Percentiles rank a stretch among this genome's conserved stretches.
phyloP scores from a whole-genome alignment of 352 stramenopile genomes.

The Globisporangium nunn region DNA sequence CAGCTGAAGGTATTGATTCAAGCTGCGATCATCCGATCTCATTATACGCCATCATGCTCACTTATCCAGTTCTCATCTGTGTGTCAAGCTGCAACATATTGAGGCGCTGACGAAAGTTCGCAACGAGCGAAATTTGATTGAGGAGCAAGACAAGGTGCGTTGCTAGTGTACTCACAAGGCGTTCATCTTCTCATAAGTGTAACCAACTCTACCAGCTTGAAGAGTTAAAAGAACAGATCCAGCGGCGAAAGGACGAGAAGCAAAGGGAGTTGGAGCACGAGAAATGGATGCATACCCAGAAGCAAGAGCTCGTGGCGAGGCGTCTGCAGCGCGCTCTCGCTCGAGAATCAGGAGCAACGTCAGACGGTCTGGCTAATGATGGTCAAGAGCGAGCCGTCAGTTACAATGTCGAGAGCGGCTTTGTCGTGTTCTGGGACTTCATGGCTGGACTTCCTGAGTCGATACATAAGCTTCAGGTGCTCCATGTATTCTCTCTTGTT shows the following conservation, averaged over 20 bases:
- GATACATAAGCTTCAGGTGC: constrained; percentile 27
- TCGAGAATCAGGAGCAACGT: constrained; percentile 7
- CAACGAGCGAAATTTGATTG: constrained; percentile 47
- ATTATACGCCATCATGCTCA: not conserved
- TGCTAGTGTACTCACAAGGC: not conserved
- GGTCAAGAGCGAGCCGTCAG: not conserved
- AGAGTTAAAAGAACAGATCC: constrained; percentile 35
- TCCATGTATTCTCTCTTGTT: not conserved
- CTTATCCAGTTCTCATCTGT: not conserved
- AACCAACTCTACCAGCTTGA: constrained; percentile 23
- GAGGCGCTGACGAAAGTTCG: constrained; percentile 35
- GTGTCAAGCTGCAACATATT: constrained; percentile 24
- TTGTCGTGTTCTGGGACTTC: constrained; percentile 48
- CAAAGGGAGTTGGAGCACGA: constrained; percentile 37
- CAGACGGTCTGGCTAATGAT: not conserved
- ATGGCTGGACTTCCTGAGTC: constrained; percentile 17
- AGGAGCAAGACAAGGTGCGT: constrained; percentile 51
- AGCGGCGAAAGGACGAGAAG: constrained; percentile 34
- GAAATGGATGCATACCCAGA: constrained; percentile 44
- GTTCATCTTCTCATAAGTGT: not conserved
- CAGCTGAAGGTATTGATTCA: constrained; percentile 25
- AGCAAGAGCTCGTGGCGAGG: constrained; percentile 33
- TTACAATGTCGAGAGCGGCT: constrained; percentile 30
- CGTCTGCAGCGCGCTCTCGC: constrained; percentile 35
- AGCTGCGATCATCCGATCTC: not conserved